phyloP scores from a whole-genome alignment of 202 grass and related monocot genomes.

The Panicum hallii region DNA sequence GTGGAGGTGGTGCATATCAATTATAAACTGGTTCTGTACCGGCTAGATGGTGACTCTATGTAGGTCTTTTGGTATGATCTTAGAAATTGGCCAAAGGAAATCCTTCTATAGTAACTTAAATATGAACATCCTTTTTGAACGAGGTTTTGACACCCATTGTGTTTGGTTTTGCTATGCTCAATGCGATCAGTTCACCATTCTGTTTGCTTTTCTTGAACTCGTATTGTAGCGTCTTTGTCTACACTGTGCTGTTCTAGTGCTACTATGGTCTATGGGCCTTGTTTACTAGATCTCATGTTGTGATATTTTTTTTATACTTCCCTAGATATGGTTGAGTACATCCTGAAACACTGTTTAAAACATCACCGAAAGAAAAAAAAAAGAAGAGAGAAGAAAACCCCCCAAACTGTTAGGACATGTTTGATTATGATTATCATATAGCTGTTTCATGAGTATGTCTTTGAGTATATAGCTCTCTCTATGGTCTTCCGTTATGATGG shows the following conservation, averaged over 20 bases:
- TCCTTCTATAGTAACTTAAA: not conserved
- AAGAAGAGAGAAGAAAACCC: too few relatives aligned
- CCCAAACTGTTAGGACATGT: not conserved
- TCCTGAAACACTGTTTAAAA: not conserved
- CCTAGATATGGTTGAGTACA: not conserved
- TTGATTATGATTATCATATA: conserved; percentile 1
- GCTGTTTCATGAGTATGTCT: not conserved
- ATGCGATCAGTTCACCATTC: not conserved
- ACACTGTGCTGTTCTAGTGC: not conserved
- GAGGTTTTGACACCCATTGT: not conserved
- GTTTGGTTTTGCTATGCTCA: not conserved
- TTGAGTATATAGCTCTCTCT: not conserved
- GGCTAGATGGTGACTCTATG: conserved; percentile 5
- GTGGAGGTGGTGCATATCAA: not conserved
- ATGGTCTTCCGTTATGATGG: not conserved
- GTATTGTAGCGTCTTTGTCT: not conserved
- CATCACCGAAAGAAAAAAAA: not conserved
- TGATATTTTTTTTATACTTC: not conserved
- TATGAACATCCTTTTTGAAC: not conserved
- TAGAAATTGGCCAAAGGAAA: conserved; percentile 11
- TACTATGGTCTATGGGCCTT: not conserved
- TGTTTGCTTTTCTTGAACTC: not conserved
- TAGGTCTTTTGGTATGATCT: not conserved
- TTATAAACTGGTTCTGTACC: not conserved
- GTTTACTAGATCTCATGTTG: not conserved